Conservation (phyloP, 2,329 filamentous ascomycete genomes). For the Aaosphaeria pasadenensis region DNA sequence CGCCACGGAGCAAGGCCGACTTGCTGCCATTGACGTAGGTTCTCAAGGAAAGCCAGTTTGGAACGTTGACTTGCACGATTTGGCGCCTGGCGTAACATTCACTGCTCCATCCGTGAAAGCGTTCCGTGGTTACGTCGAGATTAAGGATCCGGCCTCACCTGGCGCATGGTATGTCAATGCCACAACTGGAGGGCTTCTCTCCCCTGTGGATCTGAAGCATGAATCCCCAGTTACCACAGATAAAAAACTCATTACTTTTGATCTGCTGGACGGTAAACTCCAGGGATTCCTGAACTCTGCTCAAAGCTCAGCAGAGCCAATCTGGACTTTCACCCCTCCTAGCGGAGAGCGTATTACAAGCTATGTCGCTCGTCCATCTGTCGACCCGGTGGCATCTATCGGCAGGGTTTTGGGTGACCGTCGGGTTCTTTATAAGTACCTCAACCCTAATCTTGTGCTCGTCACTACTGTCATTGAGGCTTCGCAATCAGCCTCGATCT, state of each 20-base stretch:
- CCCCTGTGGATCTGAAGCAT: slow-evolving; percentile 13
- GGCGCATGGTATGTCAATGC: slow-evolving; percentile 30
- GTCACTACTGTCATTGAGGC: slow-evolving; percentile 66
- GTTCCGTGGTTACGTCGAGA: slow-evolving; percentile 31
- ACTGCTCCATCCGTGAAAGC: slow-evolving; percentile 53
- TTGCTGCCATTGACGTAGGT: slow-evolving; percentile 77
- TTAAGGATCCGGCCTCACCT: slow-evolving; percentile 21
- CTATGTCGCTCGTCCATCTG: slow-evolving; percentile 65
- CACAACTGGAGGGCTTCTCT: slow-evolving; percentile 27
- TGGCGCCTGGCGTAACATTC: slow-evolving; percentile 57
- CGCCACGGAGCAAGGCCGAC: slow-evolving; percentile 72
- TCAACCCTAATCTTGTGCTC: slow-evolving; percentile 82
- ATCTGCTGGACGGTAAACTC: slow-evolving; percentile 29
- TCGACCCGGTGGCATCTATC: slow-evolving; percentile 91
- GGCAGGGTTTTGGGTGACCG: slow-evolving; percentile 89
- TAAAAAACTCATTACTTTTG: slow-evolving; percentile 28
- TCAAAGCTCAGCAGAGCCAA: slow-evolving; percentile 18
- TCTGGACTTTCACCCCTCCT: slow-evolving; percentile 72
- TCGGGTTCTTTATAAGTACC: slow-evolving; percentile 94
- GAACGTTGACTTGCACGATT: slow-evolving; percentile 64
- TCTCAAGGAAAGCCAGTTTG: slow-evolving; percentile 73
- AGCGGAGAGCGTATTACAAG: slow-evolving; percentile 65
- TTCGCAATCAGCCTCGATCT: slow-evolving; percentile 62
- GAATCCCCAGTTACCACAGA: slow-evolving; percentile 11
- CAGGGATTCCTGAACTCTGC: slow-evolving; percentile 24